Evolutionary conservation across 495 filamentous ascomycete species (phyloP).

Genomic region (Aspergillus carlsbadensis): DNA sequence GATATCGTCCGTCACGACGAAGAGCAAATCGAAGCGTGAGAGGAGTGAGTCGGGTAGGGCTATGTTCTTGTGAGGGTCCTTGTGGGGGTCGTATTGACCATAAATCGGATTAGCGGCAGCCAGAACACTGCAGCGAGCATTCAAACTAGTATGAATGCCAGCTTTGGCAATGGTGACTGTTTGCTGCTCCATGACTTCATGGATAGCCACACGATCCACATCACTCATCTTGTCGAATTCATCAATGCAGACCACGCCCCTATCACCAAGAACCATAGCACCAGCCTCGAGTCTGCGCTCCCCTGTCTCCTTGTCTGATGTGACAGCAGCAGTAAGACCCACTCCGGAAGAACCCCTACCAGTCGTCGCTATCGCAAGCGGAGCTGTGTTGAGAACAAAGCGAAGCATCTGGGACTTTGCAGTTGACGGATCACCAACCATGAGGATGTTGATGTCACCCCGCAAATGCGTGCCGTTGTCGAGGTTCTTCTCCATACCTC

Average conservation of each 20-base stretch:
- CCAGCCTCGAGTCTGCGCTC: conserved; percentile 93
- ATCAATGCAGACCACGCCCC: conserved; percentile 98
- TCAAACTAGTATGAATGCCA: conserved; percentile 96
- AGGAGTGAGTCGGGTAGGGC: conserved; percentile 95
- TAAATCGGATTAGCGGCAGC: conserved; percentile 98
- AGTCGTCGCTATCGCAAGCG: conserved; percentile 94
- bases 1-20: conserved; percentile 97
- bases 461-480: conserved; percentile 97
- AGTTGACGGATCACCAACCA: conserved; percentile 99
- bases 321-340: conserved; percentile 96
- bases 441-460: conserved; percentile 98
- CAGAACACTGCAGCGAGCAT: conserved; percentile 94
- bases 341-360: conserved; percentile 97
- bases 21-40: conserved; percentile 98
- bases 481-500: conserved; percentile 97
- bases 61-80: conserved; percentile 98
- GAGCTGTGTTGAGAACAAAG: conserved; percentile 96
- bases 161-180: conserved; percentile 99
- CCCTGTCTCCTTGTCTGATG: conserved; percentile 94
- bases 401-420: conserved; percentile 97
- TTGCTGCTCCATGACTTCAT: conserved; percentile 99
- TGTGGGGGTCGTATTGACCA: conserved; percentile 97
- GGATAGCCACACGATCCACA: conserved; percentile 95
- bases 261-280: conserved; percentile 97
- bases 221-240: conserved; percentile 99